A percentile compares a stretch with the other conserved stretches of the same genome.
Conservation (phyloP, 202 grass and related monocot species). For the Setaria italica region DNA sequence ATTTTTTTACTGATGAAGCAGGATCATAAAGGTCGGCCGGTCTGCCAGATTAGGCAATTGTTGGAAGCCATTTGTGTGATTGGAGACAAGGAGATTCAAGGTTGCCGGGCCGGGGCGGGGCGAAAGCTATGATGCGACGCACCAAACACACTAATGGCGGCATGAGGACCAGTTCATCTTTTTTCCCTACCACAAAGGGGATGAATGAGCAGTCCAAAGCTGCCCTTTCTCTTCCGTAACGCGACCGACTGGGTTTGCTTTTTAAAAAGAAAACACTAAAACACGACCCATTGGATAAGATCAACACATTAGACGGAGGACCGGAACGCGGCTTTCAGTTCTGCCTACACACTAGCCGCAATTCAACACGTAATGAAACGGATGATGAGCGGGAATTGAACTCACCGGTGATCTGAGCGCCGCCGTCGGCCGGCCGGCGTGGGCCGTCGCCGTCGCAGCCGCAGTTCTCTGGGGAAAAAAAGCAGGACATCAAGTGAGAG, state of each 20-base stretch:
- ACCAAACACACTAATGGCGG: slow-evolving; percentile 11
- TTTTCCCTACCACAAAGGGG: neutral
- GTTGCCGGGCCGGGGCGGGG: neutral
- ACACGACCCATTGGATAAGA: slow-evolving; percentile 32
- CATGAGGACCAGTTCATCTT: neutral
- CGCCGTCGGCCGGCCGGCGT: neutral
- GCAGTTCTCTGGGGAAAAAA: slow-evolving; percentile 51
- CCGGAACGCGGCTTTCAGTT: neutral
- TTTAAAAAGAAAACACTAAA: no score
- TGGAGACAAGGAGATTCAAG: slow-evolving; percentile 7
- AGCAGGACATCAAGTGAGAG: neutral
- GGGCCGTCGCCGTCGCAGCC: slow-evolving; percentile 34
- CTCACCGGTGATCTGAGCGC: slow-evolving; percentile 32
- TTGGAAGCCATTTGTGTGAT: neutral
- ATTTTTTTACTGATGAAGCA: neutral
- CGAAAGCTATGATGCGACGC: slow-evolving; percentile 11
- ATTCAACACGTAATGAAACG: neutral
- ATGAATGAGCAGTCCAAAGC: slow-evolving; percentile 30
- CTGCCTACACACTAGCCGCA: neutral
- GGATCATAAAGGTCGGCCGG: neutral
- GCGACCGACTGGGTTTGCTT: no score
- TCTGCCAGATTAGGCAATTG: neutral
- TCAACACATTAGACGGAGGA: neutral
- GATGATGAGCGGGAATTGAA: no score
- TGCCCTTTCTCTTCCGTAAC: neutral